Evolutionary conservation across 495 filamentous ascomycete genomes (phyloP).

Genomic region (Podospora bellae-mahoneyi): DNA sequence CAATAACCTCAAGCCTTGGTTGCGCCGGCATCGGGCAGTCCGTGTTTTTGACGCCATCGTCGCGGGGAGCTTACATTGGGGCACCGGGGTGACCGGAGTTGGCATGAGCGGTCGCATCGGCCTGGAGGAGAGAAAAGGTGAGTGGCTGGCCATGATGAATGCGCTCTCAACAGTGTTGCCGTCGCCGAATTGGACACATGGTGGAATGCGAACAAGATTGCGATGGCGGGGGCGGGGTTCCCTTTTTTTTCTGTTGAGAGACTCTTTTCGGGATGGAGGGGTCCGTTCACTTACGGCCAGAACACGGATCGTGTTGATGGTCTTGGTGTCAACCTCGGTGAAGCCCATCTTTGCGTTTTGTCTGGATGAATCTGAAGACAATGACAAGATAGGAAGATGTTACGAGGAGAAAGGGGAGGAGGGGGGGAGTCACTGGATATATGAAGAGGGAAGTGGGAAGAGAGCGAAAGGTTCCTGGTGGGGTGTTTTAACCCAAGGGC

Average conservation of each 20-base stretch:
- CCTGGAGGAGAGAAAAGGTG: conserved; percentile 50
- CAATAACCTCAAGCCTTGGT: conserved; percentile 16
- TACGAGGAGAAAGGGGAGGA: conserved; percentile 26
- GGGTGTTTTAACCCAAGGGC: conserved; percentile 28
- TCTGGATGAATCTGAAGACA: conserved; percentile 25
- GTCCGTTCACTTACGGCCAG: conserved; percentile 70
- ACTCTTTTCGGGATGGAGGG: conserved; percentile 19
- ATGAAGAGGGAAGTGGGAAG: conserved; percentile 29
- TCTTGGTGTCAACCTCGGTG: conserved; percentile 77
- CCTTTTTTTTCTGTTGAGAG: conserved; percentile 22
- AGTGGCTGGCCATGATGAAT: conserved; percentile 20
- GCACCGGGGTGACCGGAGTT: conserved; percentile 99
- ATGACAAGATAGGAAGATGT: conserved; percentile 20
- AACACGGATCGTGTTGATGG: conserved; percentile 95
- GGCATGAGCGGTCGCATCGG: conserved; percentile 93
- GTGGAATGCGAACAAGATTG: neutral
- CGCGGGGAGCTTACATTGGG: conserved; percentile 63
- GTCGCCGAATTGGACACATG: neutral
- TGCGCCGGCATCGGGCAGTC: conserved; percentile 15
- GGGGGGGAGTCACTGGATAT: conserved; percentile 19
- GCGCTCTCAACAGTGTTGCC: neutral
- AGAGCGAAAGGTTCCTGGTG: conserved; percentile 29
- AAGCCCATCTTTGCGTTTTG: conserved; percentile 75
- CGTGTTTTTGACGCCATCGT: conserved; percentile 12
- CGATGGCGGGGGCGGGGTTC: conserved; percentile 43